Evolutionary conservation across 345 rosid genomes (phyloP).

Genomic region (Populus ilicifolia): DNA sequence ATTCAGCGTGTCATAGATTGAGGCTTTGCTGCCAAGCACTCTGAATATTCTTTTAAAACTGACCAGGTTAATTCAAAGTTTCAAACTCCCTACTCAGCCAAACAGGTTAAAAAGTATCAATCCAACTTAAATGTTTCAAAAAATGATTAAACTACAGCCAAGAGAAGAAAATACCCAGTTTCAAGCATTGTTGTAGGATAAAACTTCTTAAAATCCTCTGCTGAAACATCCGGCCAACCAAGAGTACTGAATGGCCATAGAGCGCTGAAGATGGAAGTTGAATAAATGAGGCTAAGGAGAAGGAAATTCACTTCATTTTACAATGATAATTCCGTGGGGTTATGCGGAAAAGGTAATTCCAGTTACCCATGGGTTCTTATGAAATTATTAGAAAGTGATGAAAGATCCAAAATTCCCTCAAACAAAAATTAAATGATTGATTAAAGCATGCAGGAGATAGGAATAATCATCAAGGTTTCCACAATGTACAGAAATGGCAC

Average conservation of each 20-base stretch:
- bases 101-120: neutral
- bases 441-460: neutral
- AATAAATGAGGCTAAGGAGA: constrained; percentile 9
- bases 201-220: constrained; percentile 69
- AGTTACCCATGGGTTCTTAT: neutral
- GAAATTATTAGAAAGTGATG: neutral
- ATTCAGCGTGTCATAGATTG: too few relatives aligned
- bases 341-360: neutral
- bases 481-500: neutral
- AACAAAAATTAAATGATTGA: neutral
- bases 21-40: too few relatives aligned
- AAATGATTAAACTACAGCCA: neutral
- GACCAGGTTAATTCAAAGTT: neutral
- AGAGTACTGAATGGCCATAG: constrained; percentile 99
- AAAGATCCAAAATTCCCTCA: neutral
- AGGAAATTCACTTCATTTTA: neutral
- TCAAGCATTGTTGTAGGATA: constrained; percentile 94
- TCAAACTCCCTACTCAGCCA: neutral
- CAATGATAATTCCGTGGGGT: neutral
- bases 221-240: constrained; percentile 86
- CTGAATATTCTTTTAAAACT: too few relatives aligned
- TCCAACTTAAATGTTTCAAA: neutral
- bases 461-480: neutral
- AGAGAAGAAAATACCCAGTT: constrained; percentile 63
- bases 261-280: constrained; percentile 45